Evolutionary conservation across 768 basidiomycete genomes (phyloP).

Genomic region (Mycena indigotica): DNA sequence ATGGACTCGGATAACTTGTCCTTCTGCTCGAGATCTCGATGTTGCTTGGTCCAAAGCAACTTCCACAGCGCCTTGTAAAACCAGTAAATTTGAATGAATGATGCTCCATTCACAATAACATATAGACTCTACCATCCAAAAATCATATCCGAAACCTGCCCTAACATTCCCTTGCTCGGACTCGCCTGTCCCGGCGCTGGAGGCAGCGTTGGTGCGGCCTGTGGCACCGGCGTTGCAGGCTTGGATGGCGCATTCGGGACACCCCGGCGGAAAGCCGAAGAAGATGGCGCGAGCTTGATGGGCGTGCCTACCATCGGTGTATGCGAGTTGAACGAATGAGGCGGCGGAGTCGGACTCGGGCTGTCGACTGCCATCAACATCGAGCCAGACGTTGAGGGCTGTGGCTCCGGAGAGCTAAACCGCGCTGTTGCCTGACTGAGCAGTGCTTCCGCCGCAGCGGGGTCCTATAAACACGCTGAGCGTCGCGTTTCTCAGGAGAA

Average conservation of each 20-base stretch:
- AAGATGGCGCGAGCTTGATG: constrained; percentile 69
- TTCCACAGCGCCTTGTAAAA: too few species aligned
- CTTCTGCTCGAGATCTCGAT: too few species aligned
- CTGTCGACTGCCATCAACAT: constrained; percentile 53
- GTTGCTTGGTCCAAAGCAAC: too few species aligned
- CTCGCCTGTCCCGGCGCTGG: not conserved
- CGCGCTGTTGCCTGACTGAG: constrained; percentile 44
- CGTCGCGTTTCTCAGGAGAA: too few species aligned
- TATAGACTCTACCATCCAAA: constrained; percentile 74
- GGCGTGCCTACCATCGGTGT: constrained; percentile 66
- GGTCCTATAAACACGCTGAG: constrained; percentile 51
- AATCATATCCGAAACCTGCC: constrained; percentile 78
- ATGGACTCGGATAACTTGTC: too few species aligned
- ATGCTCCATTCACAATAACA: too few species aligned
- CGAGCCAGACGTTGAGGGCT: constrained; percentile 15
- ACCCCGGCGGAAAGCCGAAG: constrained; percentile 66
- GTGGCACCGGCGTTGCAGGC: constrained; percentile 22
- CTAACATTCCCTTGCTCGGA: constrained; percentile 60
- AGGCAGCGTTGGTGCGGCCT: constrained; percentile 8
- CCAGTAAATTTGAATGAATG: too few species aligned
- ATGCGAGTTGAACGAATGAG: constrained; percentile 20
- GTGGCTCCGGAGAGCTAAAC: constrained; percentile 28
- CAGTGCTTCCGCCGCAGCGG: constrained; percentile 55
- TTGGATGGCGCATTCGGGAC: constrained; percentile 25
- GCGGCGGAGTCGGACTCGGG: constrained; percentile 29